Conservation (phyloP, 164 flowering plant species). For the Akebia trifoliata region DNA sequence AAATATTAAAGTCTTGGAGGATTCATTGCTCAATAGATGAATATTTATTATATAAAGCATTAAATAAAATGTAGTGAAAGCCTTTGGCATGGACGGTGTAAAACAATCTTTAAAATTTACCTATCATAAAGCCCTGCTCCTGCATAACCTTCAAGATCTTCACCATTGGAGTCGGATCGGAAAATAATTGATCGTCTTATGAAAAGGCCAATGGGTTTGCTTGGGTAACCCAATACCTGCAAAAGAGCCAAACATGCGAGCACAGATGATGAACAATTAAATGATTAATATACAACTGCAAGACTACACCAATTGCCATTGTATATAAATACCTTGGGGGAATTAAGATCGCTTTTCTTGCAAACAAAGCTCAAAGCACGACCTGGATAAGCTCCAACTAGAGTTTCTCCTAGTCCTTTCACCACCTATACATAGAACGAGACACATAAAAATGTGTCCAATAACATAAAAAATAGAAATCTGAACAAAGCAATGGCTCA, state of each 20-base stretch:
- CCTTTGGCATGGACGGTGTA: not conserved
- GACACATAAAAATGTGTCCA: too few relatives aligned
- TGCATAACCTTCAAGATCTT: slow-evolving; percentile 98
- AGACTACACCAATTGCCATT: not conserved
- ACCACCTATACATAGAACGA: slow-evolving; percentile 58
- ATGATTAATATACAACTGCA: not conserved
- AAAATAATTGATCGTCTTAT: slow-evolving; percentile 84
- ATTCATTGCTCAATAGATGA: too few relatives aligned
- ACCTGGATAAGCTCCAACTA: slow-evolving; percentile 99
- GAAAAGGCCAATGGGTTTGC: slow-evolving; percentile 93
- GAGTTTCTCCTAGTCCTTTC: slow-evolving; percentile 96
- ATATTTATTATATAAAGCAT: too few relatives aligned
- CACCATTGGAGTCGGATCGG: slow-evolving; percentile 97
- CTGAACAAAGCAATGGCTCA: not conserved
- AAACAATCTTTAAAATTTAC: slow-evolving; percentile 26
- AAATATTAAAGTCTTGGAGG: too few relatives aligned
- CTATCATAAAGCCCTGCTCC: slow-evolving; percentile 99
- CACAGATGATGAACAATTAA: not conserved
- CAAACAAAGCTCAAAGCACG: slow-evolving; percentile 89
- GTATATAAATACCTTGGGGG: slow-evolving; percentile 58
- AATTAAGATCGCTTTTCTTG: slow-evolving; percentile 64
- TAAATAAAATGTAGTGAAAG: too few relatives aligned
- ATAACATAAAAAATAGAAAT: not conserved
- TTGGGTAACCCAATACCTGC: slow-evolving; percentile 90
- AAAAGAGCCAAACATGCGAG: not conserved